phyloP scores from a whole-genome alignment of 2,329 filamentous ascomycete species.

The Annulohypoxylon truncatum region DNA sequence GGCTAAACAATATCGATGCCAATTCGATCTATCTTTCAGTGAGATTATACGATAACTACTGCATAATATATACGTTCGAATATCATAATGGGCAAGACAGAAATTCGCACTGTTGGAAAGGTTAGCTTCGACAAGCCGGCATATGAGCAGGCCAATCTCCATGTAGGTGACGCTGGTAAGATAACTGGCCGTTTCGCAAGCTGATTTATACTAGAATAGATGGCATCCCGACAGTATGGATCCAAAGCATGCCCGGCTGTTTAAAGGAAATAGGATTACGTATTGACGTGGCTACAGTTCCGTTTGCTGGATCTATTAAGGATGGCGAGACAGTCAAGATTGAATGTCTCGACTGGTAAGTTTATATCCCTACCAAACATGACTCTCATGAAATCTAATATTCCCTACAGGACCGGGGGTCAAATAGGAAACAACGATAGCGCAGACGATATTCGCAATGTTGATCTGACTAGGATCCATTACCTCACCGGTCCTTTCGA shows the following conservation, averaged over 20 bases:
- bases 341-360: conserved; percentile 84
- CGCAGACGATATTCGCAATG: conserved; percentile 87
- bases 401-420: conserved; percentile 68
- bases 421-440: conserved; percentile 91
- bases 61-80: neutral
- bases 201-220: conserved; percentile 71
- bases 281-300: conserved; percentile 65
- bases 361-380: conserved; percentile 42
- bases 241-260: neutral
- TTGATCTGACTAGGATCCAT: conserved; percentile 86
- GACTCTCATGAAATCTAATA: conserved; percentile 18
- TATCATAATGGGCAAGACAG: conserved; percentile 54
- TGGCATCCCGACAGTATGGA: conserved; percentile 89
- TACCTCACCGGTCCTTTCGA: conserved; percentile 93
- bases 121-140: conserved; percentile 80
- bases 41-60: neutral
- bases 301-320: conserved; percentile 76
- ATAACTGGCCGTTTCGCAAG: conserved; percentile 30
- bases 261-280: neutral
- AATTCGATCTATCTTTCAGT: neutral
- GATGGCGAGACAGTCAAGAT: conserved; percentile 92
- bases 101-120: conserved; percentile 77
- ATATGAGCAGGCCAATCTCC: conserved; percentile 74
- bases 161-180: conserved; percentile 64
- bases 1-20: neutral